Percentiles rank a stretch among this genome's conserved stretches.
Conservation (phyloP, 805 yeast species). For the Kazachstania kunashirensis region DNA sequence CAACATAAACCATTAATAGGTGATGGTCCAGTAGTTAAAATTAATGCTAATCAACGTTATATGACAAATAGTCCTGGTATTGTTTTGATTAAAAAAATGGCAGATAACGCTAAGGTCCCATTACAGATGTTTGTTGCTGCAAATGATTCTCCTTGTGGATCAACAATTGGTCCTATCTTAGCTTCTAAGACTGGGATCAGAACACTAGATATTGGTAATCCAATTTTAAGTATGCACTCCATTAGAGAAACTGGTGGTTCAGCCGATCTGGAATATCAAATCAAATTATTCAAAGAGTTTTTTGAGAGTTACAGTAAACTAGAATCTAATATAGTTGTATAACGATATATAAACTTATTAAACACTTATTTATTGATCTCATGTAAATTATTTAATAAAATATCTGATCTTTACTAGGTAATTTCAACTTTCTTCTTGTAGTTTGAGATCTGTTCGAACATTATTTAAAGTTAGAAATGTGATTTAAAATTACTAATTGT, state of each 20-base stretch:
- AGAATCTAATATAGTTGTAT: slow-evolving; percentile 36
- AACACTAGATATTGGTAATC: slow-evolving; percentile 84
- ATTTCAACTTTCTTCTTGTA: no score
- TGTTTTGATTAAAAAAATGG: slow-evolving; percentile 63
- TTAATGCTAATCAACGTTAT: slow-evolving; percentile 92
- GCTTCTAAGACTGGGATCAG: slow-evolving; percentile 80
- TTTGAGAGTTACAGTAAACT: slow-evolving; percentile 39
- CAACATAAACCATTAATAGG: slow-evolving; percentile 75
- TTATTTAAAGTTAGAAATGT: no score
- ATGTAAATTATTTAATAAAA: no score
- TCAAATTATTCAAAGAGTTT: slow-evolving; percentile 52
- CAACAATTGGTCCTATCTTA: slow-evolving; percentile 91
- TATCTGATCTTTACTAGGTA: no score
- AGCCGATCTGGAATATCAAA: slow-evolving; percentile 55
- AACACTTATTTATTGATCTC: no score
- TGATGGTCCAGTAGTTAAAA: slow-evolving; percentile 83
- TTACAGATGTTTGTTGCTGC: slow-evolving; percentile 87
- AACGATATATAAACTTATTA: neutral
- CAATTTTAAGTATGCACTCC: slow-evolving; percentile 89
- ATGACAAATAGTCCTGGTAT: slow-evolving; percentile 90
- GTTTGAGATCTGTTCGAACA: no score
- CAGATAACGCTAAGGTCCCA: slow-evolving; percentile 61
- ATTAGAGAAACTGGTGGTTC: slow-evolving; percentile 87
- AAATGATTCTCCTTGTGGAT: slow-evolving; percentile 90
- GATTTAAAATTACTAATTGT: no score